Evolutionary conservation across 495 filamentous ascomycete species (phyloP).

Genomic region (Venustampulla echinocandica): DNA sequence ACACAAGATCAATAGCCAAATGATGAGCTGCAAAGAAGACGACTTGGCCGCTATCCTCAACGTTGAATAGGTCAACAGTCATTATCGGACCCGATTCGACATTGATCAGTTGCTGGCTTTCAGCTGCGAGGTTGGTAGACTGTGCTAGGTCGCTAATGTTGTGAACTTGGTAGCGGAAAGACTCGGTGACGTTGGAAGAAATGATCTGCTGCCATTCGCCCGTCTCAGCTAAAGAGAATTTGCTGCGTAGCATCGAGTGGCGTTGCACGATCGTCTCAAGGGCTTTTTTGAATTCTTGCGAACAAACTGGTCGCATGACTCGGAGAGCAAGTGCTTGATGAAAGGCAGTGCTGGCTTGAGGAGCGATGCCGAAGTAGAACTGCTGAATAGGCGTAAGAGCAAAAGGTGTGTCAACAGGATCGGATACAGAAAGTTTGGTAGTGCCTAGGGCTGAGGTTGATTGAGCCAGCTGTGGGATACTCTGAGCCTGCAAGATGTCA

Average conservation of each 20-base stretch:
- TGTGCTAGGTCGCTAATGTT: conserved; percentile 6
- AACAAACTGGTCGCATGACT: too few species aligned
- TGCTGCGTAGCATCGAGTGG: too few species aligned
- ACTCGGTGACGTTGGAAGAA: conserved; percentile 2
- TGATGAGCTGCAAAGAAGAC: conserved; percentile 53
- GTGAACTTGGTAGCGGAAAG: too few species aligned
- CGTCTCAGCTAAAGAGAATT: too few species aligned
- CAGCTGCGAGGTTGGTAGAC: neutral
- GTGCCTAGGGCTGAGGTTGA: conserved; percentile 37
- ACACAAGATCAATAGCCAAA: conserved; percentile 59
- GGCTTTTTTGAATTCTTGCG: too few species aligned
- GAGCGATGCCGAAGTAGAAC: too few species aligned
- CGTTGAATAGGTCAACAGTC: conserved; percentile 45
- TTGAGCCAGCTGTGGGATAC: neutral
- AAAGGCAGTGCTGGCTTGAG: too few species aligned
- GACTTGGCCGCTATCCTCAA: conserved; percentile 35
- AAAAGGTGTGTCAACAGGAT: conserved; percentile 27
- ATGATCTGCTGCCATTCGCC: too few species aligned
- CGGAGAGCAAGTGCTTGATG: too few species aligned
- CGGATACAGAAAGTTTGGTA: conserved; percentile 49
- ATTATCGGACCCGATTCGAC: conserved; percentile 31
- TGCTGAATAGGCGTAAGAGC: conserved; percentile 15
- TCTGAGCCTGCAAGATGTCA: conserved; percentile 32
- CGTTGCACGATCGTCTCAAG: too few species aligned
- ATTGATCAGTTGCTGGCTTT: conserved; percentile 15